phyloP scores from a whole-genome alignment of 257 asterid genomes.

The Solanum etuberosum region DNA sequence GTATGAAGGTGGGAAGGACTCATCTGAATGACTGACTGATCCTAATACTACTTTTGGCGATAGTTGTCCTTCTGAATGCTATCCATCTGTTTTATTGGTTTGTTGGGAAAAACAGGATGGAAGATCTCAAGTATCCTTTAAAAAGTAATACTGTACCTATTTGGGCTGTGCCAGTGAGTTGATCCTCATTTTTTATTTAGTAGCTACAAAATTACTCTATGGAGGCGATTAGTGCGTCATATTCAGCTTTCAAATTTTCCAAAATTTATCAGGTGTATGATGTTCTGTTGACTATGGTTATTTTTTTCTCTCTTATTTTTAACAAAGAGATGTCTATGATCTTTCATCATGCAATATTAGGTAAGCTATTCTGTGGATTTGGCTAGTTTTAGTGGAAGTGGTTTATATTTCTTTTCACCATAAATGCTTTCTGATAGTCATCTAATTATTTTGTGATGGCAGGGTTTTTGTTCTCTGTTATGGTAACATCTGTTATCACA shows the following conservation, averaged over 20 bases:
- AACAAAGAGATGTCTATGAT: slow-evolving; percentile 63
- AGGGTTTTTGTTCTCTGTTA: slow-evolving; percentile 53
- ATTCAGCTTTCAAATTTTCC: neutral
- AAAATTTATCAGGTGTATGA: slow-evolving; percentile 30
- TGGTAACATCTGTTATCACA: slow-evolving; percentile 56
- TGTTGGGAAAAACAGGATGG: slow-evolving; percentile 82
- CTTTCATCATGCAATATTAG: slow-evolving; percentile 66
- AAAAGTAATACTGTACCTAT: slow-evolving; percentile 48
- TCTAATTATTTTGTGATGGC: neutral
- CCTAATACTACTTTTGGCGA: slow-evolving; percentile 39
- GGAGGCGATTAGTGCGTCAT: neutral
- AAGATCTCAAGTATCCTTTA: slow-evolving; percentile 59
- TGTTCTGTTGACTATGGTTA: slow-evolving; percentile 37
- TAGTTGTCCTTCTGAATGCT: slow-evolving; percentile 26
- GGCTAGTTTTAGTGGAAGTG: neutral
- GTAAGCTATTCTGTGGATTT: slow-evolving; percentile 16
- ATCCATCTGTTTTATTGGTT: slow-evolving; percentile 66
- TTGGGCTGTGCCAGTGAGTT: slow-evolving; percentile 65
- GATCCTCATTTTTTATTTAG: neutral
- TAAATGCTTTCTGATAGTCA: neutral
- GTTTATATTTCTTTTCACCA: neutral
- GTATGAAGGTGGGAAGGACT: slow-evolving; percentile 45
- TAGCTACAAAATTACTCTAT: neutral
- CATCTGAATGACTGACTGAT: slow-evolving; percentile 79
- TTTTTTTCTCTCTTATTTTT: slow-evolving; percentile 51